Base-by-base conservation (phyloP, 331 rosid genomes). In the Phaseolus coccineus region DNA sequence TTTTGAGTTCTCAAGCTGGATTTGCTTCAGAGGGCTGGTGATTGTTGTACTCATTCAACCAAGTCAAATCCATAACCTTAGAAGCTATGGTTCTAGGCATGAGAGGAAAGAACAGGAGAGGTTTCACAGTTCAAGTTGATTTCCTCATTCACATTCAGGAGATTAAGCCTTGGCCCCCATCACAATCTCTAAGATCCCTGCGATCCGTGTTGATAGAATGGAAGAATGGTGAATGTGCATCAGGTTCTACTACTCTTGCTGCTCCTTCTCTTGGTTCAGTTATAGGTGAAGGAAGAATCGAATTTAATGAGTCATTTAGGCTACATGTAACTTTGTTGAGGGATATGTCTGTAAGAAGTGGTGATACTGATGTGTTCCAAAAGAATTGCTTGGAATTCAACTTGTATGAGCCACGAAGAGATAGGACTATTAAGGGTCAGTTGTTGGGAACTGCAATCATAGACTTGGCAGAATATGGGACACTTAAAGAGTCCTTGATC, bases 131-230 rank as follows among this genome's bases (percentile, higher is more conserved):
- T 82, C 90, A 85, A 63, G 59, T 81, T 52, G 83, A 93, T 83
- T 91, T 87, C 85, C 81, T 81, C 7, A 82, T 93, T 75, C 92
- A 89, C 27, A 74, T 93, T 76, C 87, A 87, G 53, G 98, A 91
- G 83, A 82, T 93, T 65, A 93, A 90, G 88, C 98, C 98, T 31
- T 93, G 98, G 98, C 97, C 95, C 0, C 98, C 95, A 6, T 88
- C 98, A 5, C 93, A 91, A 83, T 90, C 97, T 1, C 92, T 90
- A 27, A 87, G 78, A 80, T 90, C 95, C 47, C 85, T 91, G 27
- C 91, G 91, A 39, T 80, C 95, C 1, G 93, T 91, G 57, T 39
- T 86, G 70, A 84, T 93, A 64, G 95, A 93, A 47, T 93, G 98
- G 98, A 92, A 91, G 73, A 86, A 90, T 77, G 97, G 93, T 1